Evolutionary conservation across 2,329 filamentous ascomycete species (phyloP), one percentile per base, ranked within the genome.

Genomic region (Alternaria burnsii): DNA sequence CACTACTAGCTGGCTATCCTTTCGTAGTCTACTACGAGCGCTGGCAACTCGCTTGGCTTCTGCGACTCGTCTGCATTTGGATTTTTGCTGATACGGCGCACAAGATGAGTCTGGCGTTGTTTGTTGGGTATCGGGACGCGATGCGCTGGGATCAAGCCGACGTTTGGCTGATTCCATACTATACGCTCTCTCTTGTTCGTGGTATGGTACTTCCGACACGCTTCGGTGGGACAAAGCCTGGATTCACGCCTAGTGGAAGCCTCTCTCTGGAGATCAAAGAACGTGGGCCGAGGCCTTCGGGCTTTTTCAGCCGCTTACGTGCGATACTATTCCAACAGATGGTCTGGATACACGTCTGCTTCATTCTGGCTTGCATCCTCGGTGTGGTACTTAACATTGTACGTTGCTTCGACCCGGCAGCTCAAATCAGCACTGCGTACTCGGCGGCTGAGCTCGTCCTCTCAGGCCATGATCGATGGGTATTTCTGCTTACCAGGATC

Each of bases 21-120:
- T 54, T 54, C 18, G 40, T 54, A n/a, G 40, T 54, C n/a, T 54
- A 43, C 26, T 18, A 44, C 11, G 18, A 54, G 28, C 51, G 38
- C 12, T 54, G 51, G 40, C 40, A 54, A 30, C 20, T 54, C 11
- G 28, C 18, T 11, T 54, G 40, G 51, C 40, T 54, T 5, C 20
- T 54, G 18, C 50, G 50, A 10, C 38, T 52, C 14, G n/a, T 52
- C 14, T 28, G 48, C 34, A 24, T 52, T 12, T 52, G 36, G 48
- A 20, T 41, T 12, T 52, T 52, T 41, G n/a, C 48, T 18, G 48
- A 52, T 11, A 52, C 48, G 22, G 48, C 48, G 18, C 48, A 48
- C 34, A 40, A 52, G 26, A 34, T 8, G 7, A 52, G 48, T 38
- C 20, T 52, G 16, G 34, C 48, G 14, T 34, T 52, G n/a, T 52